phyloP scores from a whole-genome alignment of 148 eudicot genomes.

The Fagopyrum tataricum region DNA sequence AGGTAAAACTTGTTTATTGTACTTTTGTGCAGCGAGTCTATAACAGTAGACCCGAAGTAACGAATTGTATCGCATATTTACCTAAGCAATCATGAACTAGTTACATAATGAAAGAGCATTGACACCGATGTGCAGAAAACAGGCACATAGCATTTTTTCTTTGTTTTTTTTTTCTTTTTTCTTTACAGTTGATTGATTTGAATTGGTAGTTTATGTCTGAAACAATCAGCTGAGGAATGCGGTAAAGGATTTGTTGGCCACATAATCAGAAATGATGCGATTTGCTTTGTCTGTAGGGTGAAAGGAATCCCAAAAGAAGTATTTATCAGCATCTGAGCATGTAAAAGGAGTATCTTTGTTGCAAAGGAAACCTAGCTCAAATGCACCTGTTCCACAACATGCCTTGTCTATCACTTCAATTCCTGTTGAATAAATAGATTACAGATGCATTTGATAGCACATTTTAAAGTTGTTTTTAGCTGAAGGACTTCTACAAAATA shows the following conservation, averaged over 20 bases:
- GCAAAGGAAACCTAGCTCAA: slow-evolving; percentile 30
- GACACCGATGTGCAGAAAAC: not conserved
- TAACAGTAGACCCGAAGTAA: too few species aligned
- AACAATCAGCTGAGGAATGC: slow-evolving; percentile 5
- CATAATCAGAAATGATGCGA: slow-evolving; percentile 9
- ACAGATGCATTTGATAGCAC: too few species aligned
- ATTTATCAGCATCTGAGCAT: slow-evolving; percentile 40
- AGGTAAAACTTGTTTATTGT: too few species aligned
- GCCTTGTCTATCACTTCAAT: slow-evolving; percentile 42
- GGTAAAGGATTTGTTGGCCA: not conserved
- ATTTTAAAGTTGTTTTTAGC: too few species aligned
- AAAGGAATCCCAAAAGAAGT: slow-evolving; percentile 47
- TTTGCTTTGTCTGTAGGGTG: slow-evolving; percentile 41
- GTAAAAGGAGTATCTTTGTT: slow-evolving; percentile 20
- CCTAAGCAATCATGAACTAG: too few species aligned
- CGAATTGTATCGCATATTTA: too few species aligned
- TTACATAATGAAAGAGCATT: not conserved
- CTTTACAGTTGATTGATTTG: not conserved
- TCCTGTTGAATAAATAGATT: too few species aligned
- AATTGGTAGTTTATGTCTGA: not conserved
- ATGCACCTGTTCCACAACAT: slow-evolving; percentile 48
- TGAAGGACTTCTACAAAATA: not conserved
- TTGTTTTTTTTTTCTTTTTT: not conserved
- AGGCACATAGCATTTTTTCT: not conserved
- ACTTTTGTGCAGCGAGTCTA: too few species aligned